Percentiles rank a stretch among this genome's conserved stretches.
Conservation (phyloP, 2,329 filamentous ascomycete genomes). For the Conoideocrella luteorostrata region DNA sequence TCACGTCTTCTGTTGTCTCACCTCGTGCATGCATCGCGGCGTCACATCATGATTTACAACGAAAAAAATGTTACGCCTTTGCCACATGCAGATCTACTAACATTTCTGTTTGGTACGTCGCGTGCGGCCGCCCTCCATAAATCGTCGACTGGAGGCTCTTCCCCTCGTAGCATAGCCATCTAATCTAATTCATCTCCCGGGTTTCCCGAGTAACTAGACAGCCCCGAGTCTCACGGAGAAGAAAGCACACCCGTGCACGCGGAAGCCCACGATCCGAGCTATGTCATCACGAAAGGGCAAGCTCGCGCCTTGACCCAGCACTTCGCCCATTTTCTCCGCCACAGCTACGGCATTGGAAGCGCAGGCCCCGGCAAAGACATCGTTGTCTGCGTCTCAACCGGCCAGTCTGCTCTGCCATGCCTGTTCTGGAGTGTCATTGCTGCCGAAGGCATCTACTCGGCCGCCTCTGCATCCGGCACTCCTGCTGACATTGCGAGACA, state of each 20-base stretch:
- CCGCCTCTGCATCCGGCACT: slow-evolving; percentile 44
- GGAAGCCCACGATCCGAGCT: slow-evolving; percentile 49
- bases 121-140: background rate
- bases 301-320: slow-evolving; percentile 42
- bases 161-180: background rate
- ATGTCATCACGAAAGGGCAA: slow-evolving; percentile 45
- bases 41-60: slow-evolving; percentile 28
- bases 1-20: too few species aligned
- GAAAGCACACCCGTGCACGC: slow-evolving; percentile 49
- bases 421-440: slow-evolving; percentile 52
- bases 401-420: slow-evolving; percentile 47
- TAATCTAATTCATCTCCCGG: too few species aligned
- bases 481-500: slow-evolving; percentile 43
- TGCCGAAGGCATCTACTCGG: slow-evolving; percentile 53
- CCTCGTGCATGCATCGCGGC: background rate
- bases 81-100: slow-evolving; percentile 36
- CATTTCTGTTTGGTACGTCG: slow-evolving; percentile 34
- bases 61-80: slow-evolving; percentile 23
- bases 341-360: slow-evolving; percentile 44
- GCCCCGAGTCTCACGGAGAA: slow-evolving; percentile 20
- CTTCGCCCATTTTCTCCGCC: slow-evolving; percentile 49
- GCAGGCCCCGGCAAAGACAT: slow-evolving; percentile 44
- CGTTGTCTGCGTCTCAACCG: slow-evolving; percentile 49
- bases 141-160: too few species aligned
- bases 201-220: slow-evolving; percentile 33